Evolutionary conservation across 768 basidiomycete species (phyloP), one percentile per base, ranked within the genome.

Genomic region (Heimioporus sp.): DNA sequence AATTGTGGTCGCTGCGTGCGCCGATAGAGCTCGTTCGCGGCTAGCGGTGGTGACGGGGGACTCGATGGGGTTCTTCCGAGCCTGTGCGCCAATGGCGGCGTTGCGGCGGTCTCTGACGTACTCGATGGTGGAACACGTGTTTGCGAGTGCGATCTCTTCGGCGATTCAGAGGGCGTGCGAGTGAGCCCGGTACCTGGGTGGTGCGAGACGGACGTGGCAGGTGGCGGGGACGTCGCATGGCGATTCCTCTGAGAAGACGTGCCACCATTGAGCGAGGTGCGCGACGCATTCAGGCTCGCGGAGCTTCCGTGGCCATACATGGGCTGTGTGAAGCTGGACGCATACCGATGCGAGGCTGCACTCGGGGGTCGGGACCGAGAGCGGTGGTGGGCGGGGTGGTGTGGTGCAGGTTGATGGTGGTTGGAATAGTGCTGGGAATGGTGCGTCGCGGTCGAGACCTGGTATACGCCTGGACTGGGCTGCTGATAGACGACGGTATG

Each of bases 311-410:
- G 66, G 28, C 64, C 64, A 40, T 68, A 54, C 24, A 56, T 41
- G 36, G 64, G 59, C 21, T 39, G 58, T 16, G 68, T 66, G 46
- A 55, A 48, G 24, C 28, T 67, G 39, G 69, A 62, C 12, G 62
- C 60, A 48, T 69, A 64, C 17, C 63, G 56, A 44, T 71, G 68
- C 10, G 69, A 69, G 11, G 69, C 57, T 28, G 68, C 59, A 30
- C 59, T 70, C 7, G 67, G 67, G 10, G 60, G 67, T 34, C 69
- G 51, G 12, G 65, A 55, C 5, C 54, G 67, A 17, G 69, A 60
- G 20, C 61, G 68, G 44, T 43, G 57, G 35, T 53, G 64, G 5
- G 39, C 40, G 8, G 28, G n/a, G 38, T 65, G 64, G 6, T 63
- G 58, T 2, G 68, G 21, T 0, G 54, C 55, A 4, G 62, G 55